Evolutionary conservation across 495 filamentous ascomycete species (phyloP).

Genomic region (Xylaria castorea): DNA sequence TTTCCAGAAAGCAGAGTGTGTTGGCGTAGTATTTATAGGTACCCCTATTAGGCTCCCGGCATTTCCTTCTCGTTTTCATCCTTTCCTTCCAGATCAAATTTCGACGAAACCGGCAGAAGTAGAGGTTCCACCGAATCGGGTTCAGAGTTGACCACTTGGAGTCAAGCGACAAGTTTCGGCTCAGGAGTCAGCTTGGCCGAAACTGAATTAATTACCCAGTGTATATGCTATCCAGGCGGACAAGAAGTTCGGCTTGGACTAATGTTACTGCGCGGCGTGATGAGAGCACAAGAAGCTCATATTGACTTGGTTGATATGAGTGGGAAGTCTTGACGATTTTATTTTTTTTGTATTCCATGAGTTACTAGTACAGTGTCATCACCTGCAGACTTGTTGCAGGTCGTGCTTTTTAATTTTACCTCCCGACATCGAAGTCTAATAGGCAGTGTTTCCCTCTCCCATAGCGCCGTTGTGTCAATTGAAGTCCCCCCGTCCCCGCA

Average conservation of each 20-base stretch:
- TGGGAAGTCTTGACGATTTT: slow-evolving; percentile 20
- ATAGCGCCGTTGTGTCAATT: slow-evolving; percentile 38
- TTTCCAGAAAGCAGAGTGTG: background rate
- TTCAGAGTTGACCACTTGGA: too few species aligned
- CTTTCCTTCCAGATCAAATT: background rate
- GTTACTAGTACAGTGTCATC: slow-evolving; percentile 27
- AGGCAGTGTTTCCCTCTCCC: slow-evolving; percentile 34
- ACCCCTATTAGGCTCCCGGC: background rate
- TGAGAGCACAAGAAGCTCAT: background rate
- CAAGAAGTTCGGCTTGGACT: background rate
- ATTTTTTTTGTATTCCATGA: slow-evolving; percentile 19
- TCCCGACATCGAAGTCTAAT: slow-evolving; percentile 42
- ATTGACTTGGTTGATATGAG: background rate
- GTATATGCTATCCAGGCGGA: background rate
- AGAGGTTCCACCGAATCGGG: too few species aligned
- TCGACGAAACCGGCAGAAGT: background rate
- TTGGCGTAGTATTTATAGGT: background rate
- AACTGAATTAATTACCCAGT: background rate
- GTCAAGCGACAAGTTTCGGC: background rate
- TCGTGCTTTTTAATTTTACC: slow-evolving; percentile 38
- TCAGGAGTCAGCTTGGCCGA: background rate
- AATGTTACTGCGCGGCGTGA: background rate
- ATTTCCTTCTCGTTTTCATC: background rate
- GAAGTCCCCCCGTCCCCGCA: slow-evolving; percentile 32
- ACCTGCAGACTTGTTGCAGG: slow-evolving; percentile 18